Evolutionary conservation across 257 asterid species (phyloP).

Genomic region (Echium plantagineum): DNA sequence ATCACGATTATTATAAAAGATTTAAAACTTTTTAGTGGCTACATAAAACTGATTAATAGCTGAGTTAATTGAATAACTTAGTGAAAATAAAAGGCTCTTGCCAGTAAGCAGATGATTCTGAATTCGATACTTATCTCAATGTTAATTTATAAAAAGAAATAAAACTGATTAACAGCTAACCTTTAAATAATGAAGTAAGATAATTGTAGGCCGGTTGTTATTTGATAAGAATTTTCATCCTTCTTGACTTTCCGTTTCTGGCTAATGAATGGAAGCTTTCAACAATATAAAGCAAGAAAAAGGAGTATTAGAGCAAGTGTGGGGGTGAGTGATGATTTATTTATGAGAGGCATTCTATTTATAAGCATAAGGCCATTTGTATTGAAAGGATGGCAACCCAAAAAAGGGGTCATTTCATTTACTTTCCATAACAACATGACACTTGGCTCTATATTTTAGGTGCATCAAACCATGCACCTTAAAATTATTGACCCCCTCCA

Average conservation of each 20-base stretch:
- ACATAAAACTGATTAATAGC: too few species aligned
- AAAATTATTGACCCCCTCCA: too few species aligned
- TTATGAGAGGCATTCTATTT: background rate
- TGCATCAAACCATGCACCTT: background rate
- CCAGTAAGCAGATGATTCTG: too few species aligned
- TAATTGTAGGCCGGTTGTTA: background rate
- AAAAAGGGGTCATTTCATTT: background rate
- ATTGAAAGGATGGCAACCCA: background rate
- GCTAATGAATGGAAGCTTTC: too few species aligned
- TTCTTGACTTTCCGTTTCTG: background rate
- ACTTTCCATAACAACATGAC: background rate
- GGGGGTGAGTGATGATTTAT: background rate
- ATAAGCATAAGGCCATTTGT: background rate
- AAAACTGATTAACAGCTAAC: background rate
- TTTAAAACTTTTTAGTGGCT: too few species aligned
- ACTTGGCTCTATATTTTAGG: background rate
- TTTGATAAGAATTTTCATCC: background rate
- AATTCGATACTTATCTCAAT: too few species aligned
- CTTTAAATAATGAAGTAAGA: background rate
- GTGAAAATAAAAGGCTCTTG: too few species aligned
- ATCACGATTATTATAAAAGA: too few species aligned
- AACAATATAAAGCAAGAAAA: too few species aligned
- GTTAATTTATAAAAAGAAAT: too few species aligned
- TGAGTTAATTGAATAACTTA: too few species aligned
- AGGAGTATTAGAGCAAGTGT: background rate